Conservation (phyloP, 2,329 filamentous ascomycete genomes). For the Microdochium paspali region DNA sequence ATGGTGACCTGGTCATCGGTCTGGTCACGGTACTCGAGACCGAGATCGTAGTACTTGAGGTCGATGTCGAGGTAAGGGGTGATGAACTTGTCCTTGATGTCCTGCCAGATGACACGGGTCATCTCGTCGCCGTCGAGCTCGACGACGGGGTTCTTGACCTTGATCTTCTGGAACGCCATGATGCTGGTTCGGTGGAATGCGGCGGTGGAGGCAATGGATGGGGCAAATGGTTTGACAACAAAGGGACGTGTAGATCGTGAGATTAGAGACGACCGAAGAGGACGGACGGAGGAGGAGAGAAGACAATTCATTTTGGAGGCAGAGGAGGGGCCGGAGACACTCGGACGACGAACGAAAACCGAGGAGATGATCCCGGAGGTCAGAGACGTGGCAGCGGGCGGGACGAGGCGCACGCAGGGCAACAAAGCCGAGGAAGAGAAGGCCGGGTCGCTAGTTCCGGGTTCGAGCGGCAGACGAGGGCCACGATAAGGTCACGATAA, state of each 20-base stretch:
- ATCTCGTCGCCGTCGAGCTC: slow-evolving; percentile 94
- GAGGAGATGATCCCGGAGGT: background rate
- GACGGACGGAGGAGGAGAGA: slow-evolving; percentile 15
- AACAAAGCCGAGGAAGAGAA: slow-evolving; percentile 8
- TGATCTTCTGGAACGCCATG: slow-evolving; percentile 76
- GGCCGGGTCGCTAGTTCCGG: slow-evolving; percentile 4
- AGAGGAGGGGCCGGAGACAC: slow-evolving; percentile 1
- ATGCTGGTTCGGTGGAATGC: slow-evolving; percentile 26
- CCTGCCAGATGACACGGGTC: slow-evolving; percentile 98
- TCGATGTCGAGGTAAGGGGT: slow-evolving; percentile 93
- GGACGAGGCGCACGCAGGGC: background rate
- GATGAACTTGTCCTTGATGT: slow-evolving; percentile 99
- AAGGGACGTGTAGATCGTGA: slow-evolving; percentile 16
- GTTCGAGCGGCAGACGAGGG: background rate
- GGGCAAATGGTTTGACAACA: slow-evolving; percentile 3
- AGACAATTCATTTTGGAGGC: slow-evolving; percentile 15
- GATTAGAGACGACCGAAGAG: slow-evolving; percentile 15
- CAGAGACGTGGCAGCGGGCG: background rate
- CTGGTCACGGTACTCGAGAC: slow-evolving; percentile 88
- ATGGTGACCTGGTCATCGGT: slow-evolving; percentile 94
- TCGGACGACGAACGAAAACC: background rate
- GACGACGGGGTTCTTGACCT: slow-evolving; percentile 98
- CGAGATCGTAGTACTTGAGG: slow-evolving; percentile 95
- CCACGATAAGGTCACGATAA: background rate
- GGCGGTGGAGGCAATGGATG: slow-evolving; percentile 12